Evolutionary conservation across 2,329 filamentous ascomycete genomes (phyloP).

Genomic region (Leptographium procerum): DNA sequence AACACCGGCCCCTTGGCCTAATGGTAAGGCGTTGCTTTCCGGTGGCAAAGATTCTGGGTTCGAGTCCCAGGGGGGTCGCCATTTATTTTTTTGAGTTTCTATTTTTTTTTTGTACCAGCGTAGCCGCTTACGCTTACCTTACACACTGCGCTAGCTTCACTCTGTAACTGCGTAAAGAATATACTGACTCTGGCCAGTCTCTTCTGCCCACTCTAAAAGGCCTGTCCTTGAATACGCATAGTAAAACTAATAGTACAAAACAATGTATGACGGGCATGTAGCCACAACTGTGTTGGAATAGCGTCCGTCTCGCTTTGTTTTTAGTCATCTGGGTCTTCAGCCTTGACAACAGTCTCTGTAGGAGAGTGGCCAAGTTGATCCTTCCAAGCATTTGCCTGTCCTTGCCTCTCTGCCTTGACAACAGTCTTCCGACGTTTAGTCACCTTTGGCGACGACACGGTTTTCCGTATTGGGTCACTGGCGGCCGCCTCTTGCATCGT

Average conservation of each 20-base stretch:
- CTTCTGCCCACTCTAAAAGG: no score
- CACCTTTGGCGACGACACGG: background rate
- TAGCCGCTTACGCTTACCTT: no score
- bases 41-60: conserved; percentile 6
- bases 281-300: background rate
- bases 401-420: background rate
- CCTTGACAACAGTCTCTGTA: background rate
- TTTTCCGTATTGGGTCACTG: conserved; percentile 1
- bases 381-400: no score
- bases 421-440: conserved; percentile 12
- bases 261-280: no score
- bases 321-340: background rate
- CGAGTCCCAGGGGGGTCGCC: conserved; percentile 5
- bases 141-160: background rate
- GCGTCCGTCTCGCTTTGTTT: background rate
- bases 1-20: conserved; percentile 2
- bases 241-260: no score
- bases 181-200: no score
- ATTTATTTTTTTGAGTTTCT: background rate
- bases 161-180: no score
- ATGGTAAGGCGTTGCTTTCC: conserved; percentile 6
- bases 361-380: background rate
- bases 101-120: no score
- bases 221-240: no score
- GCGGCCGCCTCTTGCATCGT: conserved; percentile 8